Conservation (phyloP, 345 rosid species). For the Eucalyptus sp. region DNA sequence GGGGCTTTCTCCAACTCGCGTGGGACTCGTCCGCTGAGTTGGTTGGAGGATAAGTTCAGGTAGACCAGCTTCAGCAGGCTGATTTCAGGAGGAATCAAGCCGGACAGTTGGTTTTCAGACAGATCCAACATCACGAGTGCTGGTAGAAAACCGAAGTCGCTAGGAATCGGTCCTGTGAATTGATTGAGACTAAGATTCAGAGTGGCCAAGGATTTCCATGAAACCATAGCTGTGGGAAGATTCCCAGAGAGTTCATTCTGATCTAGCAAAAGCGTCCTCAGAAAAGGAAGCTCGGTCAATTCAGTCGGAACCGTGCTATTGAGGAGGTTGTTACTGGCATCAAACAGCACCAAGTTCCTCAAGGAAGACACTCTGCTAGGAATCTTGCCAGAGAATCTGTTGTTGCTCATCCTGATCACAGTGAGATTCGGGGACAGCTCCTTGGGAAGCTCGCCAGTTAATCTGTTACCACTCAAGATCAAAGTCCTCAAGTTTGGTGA, state of each 20-base stretch:
- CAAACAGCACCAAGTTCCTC: constrained; percentile 14
- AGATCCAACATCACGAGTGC: constrained; percentile 24
- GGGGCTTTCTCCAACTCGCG: constrained; percentile 15
- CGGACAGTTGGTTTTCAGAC: constrained; percentile 33
- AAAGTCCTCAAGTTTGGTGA: neutral
- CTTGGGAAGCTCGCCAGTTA: constrained; percentile 38
- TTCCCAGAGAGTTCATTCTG: constrained; percentile 30
- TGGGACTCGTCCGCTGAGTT: constrained; percentile 34
- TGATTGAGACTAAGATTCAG: constrained; percentile 33
- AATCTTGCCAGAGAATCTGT: constrained; percentile 30
- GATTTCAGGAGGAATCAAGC: constrained; percentile 32
- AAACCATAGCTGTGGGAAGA: constrained; percentile 25
- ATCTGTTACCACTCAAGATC: constrained; percentile 11
- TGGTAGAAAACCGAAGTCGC: constrained; percentile 13
- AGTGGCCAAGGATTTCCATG: constrained; percentile 21
- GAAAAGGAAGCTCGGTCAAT: constrained; percentile 17
- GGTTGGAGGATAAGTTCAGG: constrained; percentile 49
- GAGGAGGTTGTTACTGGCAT: constrained; percentile 35
- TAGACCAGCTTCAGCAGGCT: neutral
- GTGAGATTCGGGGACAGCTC: constrained; percentile 16
- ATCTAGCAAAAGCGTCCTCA: constrained; percentile 22
- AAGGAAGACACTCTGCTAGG: constrained; percentile 15
- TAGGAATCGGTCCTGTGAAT: constrained; percentile 36
- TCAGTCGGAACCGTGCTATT: constrained; percentile 28
- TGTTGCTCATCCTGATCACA: constrained; percentile 18